Base-by-base conservation (phyloP, 495 filamentous ascomycete genomes). In the Ramalina intermedia region DNA sequence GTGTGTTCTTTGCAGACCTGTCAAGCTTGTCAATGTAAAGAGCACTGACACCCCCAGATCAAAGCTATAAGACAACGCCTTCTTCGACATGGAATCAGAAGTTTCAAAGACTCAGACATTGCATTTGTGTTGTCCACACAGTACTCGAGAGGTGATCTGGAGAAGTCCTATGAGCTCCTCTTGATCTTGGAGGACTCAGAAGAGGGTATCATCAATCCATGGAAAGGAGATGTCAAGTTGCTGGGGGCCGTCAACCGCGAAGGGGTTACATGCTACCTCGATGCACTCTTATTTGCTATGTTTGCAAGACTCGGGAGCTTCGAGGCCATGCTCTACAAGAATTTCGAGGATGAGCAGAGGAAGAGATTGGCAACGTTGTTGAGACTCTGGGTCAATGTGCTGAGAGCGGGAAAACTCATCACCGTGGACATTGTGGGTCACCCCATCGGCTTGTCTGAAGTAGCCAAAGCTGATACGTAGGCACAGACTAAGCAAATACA, bases 251-350 rank as follows among this genome's bases (percentile, higher is more conserved):
- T 86, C 53, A 98, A 98, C 59, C 71, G 90, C 40, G 72, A 81
- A 16, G 78, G 74, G 17, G 87, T 91, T 18, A 95, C 91, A 33
- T 98, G 91, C 63, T 98, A 87, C 56, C 69, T 95, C 1, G 91
- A 96, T 59, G 73, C 89, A 1, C 66, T 96, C n/a, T 76, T 98
- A 2, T 96, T 95, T 58, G 85, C 91, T 49, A 95, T 98, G 90
- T 98, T 98, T 61, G 83, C 86, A 9, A 78, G 85, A 47, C 67
- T 95, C 23, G 80, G 82, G 41, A 86, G 84, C 56, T 98, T 95
- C 61, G 91, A 98, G 59, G 84, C 82, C 23, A 93, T 96, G 65
- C 66, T 96, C 42, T 80, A 80, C 59, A 82, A 84, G 43, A 71
- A 67, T 3, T 83, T 84, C 50, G 74, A 79, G 41, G 75, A 80